Base-by-base conservation (phyloP, 2,329 filamentous ascomycete species). In the Ceratocystis lukuohia region DNA sequence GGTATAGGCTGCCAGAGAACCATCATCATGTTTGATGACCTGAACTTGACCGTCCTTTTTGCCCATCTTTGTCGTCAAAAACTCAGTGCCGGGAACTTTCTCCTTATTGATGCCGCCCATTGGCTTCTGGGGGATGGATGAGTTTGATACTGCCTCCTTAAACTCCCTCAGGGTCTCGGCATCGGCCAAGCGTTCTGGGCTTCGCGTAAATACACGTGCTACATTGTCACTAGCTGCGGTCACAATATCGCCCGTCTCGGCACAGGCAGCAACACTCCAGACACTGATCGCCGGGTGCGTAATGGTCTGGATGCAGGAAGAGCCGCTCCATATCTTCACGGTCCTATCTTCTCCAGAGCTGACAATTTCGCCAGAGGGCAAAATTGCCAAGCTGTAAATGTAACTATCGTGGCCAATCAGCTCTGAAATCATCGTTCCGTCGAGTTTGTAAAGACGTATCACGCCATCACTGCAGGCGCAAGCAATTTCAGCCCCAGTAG, bases 11-110 rank as follows among this genome's bases (percentile, higher is more conserved):
- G 88, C 91, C 37, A 96, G 82, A 64, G 84, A 89, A 59, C 91
- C 91, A 72, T 96, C 87, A 6, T 83, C 78, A 74, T 96, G 88
- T 68, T 83, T 84, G 71, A 96, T 93, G 85, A 96, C 95, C 72
- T 95, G 88, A 4, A 96, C 88, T 73, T 99, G 93, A 0, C 94
- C 94, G 70, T 99, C 94, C 75, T 96, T 96, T n/a, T 89, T 94
- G 2, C 94, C 94, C 0, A 86, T 84, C 71, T 91, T 92, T 66
- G 83, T 84, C 65, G 85, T 84, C 7, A 99, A 78, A 71, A 96
- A 96, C 20, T 95, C 91, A 15, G 90, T 89, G 0, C 92, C 91
- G 0, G 93, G 91, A 0, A 97, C 80, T 72, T 94, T 86, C 75
- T 96, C 92, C 74, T 96, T 96, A 76, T 97, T 93, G 75, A 97